phyloP scores from a whole-genome alignment of 805 yeast genomes.

The Kuraishia hungarica region DNA sequence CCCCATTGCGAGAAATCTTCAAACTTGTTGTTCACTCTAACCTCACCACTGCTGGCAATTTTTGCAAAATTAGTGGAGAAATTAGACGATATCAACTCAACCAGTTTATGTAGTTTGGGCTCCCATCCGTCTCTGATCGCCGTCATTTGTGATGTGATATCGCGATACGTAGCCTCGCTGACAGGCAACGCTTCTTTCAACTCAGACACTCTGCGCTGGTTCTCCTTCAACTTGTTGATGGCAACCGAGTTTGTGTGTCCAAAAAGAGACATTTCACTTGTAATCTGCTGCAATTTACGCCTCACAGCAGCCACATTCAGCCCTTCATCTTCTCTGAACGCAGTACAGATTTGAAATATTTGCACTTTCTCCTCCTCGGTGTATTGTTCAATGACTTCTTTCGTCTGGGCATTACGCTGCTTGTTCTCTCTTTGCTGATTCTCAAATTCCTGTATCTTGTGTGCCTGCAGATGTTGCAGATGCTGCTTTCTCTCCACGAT shows the following conservation, averaged over 20 bases:
- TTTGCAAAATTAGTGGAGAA: slow-evolving; percentile 60
- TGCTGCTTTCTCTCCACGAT: neutral
- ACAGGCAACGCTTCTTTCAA: slow-evolving; percentile 31
- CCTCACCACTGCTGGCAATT: slow-evolving; percentile 86
- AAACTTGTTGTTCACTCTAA: slow-evolving; percentile 42
- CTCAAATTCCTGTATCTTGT: slow-evolving; percentile 17
- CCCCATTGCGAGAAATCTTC: slow-evolving; percentile 69
- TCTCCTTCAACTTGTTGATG: slow-evolving; percentile 22
- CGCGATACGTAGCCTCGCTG: slow-evolving; percentile 15
- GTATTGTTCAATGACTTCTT: slow-evolving; percentile 21
- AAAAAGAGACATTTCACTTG: slow-evolving; percentile 27
- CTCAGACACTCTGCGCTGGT: slow-evolving; percentile 27
- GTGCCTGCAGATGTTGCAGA: slow-evolving; percentile 19
- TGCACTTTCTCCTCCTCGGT: slow-evolving; percentile 30
- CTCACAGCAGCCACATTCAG: slow-evolving; percentile 28
- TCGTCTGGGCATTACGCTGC: slow-evolving; percentile 9
- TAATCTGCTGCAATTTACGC: slow-evolving; percentile 29
- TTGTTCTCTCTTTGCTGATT: slow-evolving; percentile 9
- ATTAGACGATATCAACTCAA: slow-evolving; percentile 47
- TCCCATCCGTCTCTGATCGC: slow-evolving; percentile 47
- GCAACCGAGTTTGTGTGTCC: slow-evolving; percentile 18
- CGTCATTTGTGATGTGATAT: slow-evolving; percentile 27
- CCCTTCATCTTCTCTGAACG: slow-evolving; percentile 22
- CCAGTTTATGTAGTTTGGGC: slow-evolving; percentile 44
- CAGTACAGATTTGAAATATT: slow-evolving; percentile 26